These are phyloP conservation scores for Nidula microcarpa DNA, from an alignment of 768 basidiomycete species.

Conservation along the genomic window DNA sequence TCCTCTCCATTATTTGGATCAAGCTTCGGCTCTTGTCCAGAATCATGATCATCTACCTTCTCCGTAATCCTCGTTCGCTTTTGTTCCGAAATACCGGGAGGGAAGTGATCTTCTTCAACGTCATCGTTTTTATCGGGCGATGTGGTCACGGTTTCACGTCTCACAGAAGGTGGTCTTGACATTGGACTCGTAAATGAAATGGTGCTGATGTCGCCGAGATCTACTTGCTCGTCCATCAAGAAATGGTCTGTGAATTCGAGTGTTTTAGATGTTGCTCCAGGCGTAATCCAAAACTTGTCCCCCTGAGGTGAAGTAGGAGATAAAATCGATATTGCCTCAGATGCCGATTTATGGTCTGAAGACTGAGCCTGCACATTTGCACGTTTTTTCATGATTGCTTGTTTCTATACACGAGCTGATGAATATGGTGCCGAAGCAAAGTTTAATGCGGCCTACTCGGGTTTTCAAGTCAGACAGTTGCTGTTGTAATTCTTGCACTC, in stretches of 20 bases:
- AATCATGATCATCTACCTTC: too few species aligned
- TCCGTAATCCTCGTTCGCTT: too few species aligned
- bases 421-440: not conserved
- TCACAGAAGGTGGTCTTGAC: constrained; percentile 6
- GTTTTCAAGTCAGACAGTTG: constrained; percentile 35
- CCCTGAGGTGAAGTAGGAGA: constrained; percentile 36
- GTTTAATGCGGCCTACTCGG: constrained; percentile 23
- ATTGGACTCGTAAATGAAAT: constrained; percentile 39
- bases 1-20: too few species aligned
- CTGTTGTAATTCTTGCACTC: constrained; percentile 32
- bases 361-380: too few species aligned
- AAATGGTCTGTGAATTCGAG: constrained; percentile 63
- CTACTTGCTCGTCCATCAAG: constrained; percentile 59
- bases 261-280: constrained; percentile 48
- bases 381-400: constrained; percentile 1
- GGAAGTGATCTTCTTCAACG: too few species aligned
- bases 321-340: too few species aligned
- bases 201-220: constrained; percentile 49
- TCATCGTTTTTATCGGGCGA: too few species aligned
- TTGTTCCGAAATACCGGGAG: too few species aligned
- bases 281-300: constrained; percentile 63
- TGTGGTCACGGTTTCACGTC: not conserved
- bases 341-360: too few species aligned
- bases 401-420: constrained; percentile 20
- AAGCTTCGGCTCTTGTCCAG: too few species aligned